Conservation (phyloP, 164 flowering plant species). For the Magnolia changhungtana region DNA sequence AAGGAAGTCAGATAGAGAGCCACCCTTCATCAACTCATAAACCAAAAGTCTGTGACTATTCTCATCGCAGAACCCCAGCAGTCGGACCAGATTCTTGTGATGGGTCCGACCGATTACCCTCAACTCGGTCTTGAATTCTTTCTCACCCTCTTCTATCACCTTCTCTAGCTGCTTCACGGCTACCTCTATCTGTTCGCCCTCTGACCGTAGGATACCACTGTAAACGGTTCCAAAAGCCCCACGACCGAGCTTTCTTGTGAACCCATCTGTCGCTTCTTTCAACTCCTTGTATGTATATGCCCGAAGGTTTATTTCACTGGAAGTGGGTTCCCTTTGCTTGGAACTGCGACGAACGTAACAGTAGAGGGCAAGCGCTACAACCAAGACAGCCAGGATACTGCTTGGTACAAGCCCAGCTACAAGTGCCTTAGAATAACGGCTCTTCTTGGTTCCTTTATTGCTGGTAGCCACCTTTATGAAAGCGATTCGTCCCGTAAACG, state of each 20-base stretch:
- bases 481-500: constrained; percentile 13
- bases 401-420: constrained; percentile 5
- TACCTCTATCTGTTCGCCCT: constrained; percentile 17
- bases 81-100: constrained; percentile 27
- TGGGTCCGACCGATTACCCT: constrained; percentile 29
- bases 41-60: constrained; percentile 19
- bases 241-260: constrained; percentile 18
- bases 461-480: constrained; percentile 20
- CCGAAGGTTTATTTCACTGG: constrained; percentile 16
- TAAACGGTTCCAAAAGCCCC: constrained; percentile 33
- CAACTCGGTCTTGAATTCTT: constrained; percentile 29
- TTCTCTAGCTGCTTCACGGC: constrained; percentile 33
- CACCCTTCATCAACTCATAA: constrained; percentile 23
- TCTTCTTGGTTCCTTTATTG: background rate
- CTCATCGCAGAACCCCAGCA: constrained; percentile 23
- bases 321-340: background rate
- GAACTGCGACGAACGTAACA: background rate
- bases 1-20: constrained; percentile 17
- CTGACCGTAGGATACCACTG: constrained; percentile 15
- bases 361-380: background rate
- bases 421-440: background rate
- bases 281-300: constrained; percentile 24
- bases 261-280: constrained; percentile 28
- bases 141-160: constrained; percentile 22
- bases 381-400: background rate